A percentile compares a stretch with the other conserved stretches of the same genome.
These are phyloP conservation scores for Lathyrus oleraceus DNA, from an alignment of 306 rosid species.

Conservation along the genomic window DNA sequence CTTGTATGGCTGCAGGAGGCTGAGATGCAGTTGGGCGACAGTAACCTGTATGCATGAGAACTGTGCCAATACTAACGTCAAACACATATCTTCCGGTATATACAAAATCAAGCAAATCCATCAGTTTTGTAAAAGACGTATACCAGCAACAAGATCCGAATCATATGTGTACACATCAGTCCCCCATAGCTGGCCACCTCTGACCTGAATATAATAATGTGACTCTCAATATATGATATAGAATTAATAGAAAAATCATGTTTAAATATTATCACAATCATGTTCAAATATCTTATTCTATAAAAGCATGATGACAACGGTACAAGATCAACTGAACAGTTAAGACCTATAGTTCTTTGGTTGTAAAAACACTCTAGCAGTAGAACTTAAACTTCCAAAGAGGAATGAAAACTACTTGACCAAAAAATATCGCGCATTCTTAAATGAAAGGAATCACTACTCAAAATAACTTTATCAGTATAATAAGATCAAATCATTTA, in stretches of 20 bases:
- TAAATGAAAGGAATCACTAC: background rate
- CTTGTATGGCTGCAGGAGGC: constrained; percentile 89
- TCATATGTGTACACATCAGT: constrained; percentile 94
- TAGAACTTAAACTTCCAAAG: constrained; percentile 21
- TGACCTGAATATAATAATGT: constrained; percentile 65
- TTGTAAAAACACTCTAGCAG: constrained; percentile 33
- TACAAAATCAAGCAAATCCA: constrained; percentile 1
- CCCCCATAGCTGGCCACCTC: constrained; percentile 99
- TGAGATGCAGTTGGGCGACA: constrained; percentile 97
- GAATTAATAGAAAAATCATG: background rate
- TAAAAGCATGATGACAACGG: background rate
- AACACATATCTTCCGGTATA: constrained; percentile 15
- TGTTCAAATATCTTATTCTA: no score
- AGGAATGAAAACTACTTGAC: constrained; percentile 30
- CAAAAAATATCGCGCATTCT: constrained; percentile 26
- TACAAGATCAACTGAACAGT: constrained; percentile 28
- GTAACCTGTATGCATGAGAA: constrained; percentile 97
- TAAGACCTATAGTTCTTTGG: constrained; percentile 28
- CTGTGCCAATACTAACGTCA: constrained; percentile 49
- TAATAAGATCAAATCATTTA: constrained; percentile 5
- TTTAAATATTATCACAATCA: background rate
- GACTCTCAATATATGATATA: constrained; percentile 34
- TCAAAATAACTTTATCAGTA: background rate
- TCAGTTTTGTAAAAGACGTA: constrained; percentile 26
- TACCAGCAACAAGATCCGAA: constrained; percentile 98